Evolutionary conservation across 495 filamentous ascomycete genomes (phyloP).

Genomic region (Xylaria telfairii): DNA sequence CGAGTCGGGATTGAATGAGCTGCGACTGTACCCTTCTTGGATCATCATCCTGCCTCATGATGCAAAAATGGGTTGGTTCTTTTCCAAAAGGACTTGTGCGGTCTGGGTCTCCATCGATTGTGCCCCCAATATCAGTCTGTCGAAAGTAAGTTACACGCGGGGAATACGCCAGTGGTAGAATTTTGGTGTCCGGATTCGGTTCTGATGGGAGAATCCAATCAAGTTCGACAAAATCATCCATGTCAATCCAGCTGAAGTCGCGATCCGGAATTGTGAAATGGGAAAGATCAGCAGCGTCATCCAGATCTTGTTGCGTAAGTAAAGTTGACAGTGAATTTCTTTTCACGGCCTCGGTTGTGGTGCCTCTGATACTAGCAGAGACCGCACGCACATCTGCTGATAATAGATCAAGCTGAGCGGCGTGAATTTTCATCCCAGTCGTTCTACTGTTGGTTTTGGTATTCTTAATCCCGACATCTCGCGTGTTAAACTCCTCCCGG

Average conservation of each 20-base stretch:
- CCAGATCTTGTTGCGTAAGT: constrained; percentile 54
- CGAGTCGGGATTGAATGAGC: constrained; percentile 79
- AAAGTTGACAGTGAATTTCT: constrained; percentile 60
- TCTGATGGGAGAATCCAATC: constrained; percentile 94
- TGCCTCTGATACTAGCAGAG: constrained; percentile 85
- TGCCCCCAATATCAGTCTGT: constrained; percentile 87
- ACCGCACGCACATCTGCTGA: constrained; percentile 93
- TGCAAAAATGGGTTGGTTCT: constrained; percentile 90
- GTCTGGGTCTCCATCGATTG: constrained; percentile 69
- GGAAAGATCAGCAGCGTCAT: constrained; percentile 70
- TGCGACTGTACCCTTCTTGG: constrained; percentile 87
- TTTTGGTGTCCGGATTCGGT: constrained; percentile 89
- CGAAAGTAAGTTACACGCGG: constrained; percentile 97
- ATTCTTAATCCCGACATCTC: constrained; percentile 67
- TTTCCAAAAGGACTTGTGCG: constrained; percentile 86
- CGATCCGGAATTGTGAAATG: constrained; percentile 93
- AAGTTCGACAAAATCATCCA: constrained; percentile 98
- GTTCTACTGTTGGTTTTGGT: constrained; percentile 68
- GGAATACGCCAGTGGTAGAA: constrained; percentile 88
- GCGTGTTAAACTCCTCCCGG: constrained; percentile 85
- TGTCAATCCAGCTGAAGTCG: constrained; percentile 94
- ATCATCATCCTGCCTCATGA: constrained; percentile 93
- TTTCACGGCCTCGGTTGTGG: constrained; percentile 73
- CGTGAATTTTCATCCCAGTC: constrained; percentile 93
- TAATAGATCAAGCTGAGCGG: constrained; percentile 88